Conservation (phyloP, 805 yeast species). For the Candida palmyrensis region DNA sequence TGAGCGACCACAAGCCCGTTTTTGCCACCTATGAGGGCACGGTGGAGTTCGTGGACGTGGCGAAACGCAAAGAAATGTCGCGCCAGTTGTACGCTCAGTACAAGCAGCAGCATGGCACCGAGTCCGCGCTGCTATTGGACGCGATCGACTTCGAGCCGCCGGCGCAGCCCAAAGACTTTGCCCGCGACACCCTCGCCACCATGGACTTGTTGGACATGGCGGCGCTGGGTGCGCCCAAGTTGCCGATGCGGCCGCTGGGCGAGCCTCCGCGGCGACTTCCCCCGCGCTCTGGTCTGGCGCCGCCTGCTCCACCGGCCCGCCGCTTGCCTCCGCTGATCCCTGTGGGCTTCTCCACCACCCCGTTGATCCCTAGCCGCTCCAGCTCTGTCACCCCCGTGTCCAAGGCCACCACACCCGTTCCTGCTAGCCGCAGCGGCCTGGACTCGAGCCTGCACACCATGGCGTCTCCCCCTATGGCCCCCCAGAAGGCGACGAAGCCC, state of each 20-base stretch:
- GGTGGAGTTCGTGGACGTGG: slow-evolving; percentile 60
- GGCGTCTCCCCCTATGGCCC: too few relatives aligned
- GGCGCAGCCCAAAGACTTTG: too few relatives aligned
- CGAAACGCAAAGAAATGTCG: slow-evolving; percentile 22
- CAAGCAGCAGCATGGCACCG: slow-evolving; percentile 22
- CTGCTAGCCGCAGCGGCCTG: slow-evolving; percentile 4
- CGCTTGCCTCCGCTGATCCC: slow-evolving; percentile 10
- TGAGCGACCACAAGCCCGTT: slow-evolving; percentile 93
- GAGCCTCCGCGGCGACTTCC: slow-evolving; percentile 26
- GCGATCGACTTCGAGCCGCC: slow-evolving; percentile 4
- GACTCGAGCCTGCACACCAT: slow-evolving; percentile 2
- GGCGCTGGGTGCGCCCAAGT: slow-evolving; percentile 10
- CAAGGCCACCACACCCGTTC: slow-evolving; percentile 10
- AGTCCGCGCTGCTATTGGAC: slow-evolving; percentile 9
- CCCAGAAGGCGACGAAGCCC: too few relatives aligned
- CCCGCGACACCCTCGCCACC: slow-evolving; percentile 26
- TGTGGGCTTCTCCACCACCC: slow-evolving; percentile 32
- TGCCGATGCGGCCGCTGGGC: too few relatives aligned
- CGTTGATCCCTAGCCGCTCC: slow-evolving; percentile 34
- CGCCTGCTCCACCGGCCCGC: slow-evolving; percentile 5
- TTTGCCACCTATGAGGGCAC: slow-evolving; percentile 68
- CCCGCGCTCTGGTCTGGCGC: slow-evolving; percentile 14
- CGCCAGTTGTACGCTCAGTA: slow-evolving; percentile 23
- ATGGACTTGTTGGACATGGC: slow-evolving; percentile 31
- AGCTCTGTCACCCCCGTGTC: slow-evolving; percentile 23